Base-by-base conservation (phyloP, 176 grass and related monocot species). In the Tillandsia leiboldiana region DNA sequence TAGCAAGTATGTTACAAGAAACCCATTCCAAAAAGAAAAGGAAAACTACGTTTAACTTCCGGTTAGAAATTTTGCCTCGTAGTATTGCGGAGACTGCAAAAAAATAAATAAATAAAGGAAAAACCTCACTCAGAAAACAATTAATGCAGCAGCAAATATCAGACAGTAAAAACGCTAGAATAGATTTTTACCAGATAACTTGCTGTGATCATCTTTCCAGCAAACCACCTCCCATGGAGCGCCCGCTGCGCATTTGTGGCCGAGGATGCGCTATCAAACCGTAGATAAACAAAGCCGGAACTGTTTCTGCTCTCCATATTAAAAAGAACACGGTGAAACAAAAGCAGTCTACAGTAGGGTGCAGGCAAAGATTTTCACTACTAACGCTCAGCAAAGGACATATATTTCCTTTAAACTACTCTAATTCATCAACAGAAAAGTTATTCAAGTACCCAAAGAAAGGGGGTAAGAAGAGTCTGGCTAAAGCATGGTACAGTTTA, bases 141-240 rank as follows among this genome's bases (percentile, higher is more conserved):
- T 49, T 63, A 69, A 49, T 62, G 11, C 5, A 65, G n/a, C 12
- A 70, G n/a, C 0, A 24, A 51, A 10, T 51, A 1, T 70, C 52
- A 49, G 6, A 2, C 2, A 0, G 47, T 58, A 26, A 75, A 22
- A 7, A 70, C 33, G 18, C 17, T 0, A 64, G 51, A 49, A 66
- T 50, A 63, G 49, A 48, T 48, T 87, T 42, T 42, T 42, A 97
- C 94, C 94, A 97, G 88, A 53, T 73, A 97, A 51, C 85, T 92
- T 51, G 94, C 89, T 50, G 89, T 93, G 10, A 97, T 97, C 89
- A 92, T 97, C 82, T 97, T 97, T 59, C 94, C 94, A 4, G 94
- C 89, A 86, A 97, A 97, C 94, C 94, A 97, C 78, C 94, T 87
- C 15, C 94, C 94, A 67, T 97, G 94, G 14, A 99, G 86, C 17